phyloP scores from a whole-genome alignment of 768 basidiomycete species.

The Trametes punicea region DNA sequence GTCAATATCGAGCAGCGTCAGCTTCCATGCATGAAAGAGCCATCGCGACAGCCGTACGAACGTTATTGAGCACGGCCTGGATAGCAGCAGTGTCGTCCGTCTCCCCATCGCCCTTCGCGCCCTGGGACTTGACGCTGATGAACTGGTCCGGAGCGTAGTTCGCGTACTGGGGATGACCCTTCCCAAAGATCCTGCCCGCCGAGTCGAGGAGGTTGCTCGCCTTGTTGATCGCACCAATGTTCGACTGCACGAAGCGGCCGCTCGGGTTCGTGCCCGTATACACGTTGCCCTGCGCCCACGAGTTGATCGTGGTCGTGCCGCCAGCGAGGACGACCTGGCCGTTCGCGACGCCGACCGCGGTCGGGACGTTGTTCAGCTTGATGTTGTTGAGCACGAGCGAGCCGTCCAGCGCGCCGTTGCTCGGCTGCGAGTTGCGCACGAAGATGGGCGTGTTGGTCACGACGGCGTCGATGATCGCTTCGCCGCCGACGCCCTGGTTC shows the following conservation, averaged over 20 bases:
- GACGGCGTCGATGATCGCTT: constrained; percentile 63
- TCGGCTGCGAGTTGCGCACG: constrained; percentile 46
- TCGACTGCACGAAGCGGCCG: constrained; percentile 49
- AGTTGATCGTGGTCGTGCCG: constrained; percentile 53
- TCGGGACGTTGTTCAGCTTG: constrained; percentile 54
- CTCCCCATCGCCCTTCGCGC: constrained; percentile 69
- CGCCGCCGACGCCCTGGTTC: constrained; percentile 44
- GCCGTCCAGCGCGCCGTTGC: constrained; percentile 46
- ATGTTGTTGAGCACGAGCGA: constrained; percentile 68
- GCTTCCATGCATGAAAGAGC: not conserved
- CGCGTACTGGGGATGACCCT: constrained; percentile 57
- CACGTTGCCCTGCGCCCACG: constrained; percentile 79
- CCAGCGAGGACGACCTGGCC: constrained; percentile 48
- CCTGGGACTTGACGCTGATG: constrained; percentile 65
- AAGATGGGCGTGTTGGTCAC: constrained; percentile 63
- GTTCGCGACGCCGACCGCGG: constrained; percentile 52
- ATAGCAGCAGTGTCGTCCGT: constrained; percentile 76
- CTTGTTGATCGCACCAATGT: constrained; percentile 48
- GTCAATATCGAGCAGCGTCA: not conserved
- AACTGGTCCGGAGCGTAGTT: constrained; percentile 60
- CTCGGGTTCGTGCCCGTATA: constrained; percentile 49
- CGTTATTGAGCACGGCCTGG: constrained; percentile 54
- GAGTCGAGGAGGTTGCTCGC: constrained; percentile 53
- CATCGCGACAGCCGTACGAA: constrained; percentile 22
- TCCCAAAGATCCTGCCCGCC: constrained; percentile 59